Evolutionary conservation across 148 eudicot genomes (phyloP).

Genomic region (Rheum nobile): DNA sequence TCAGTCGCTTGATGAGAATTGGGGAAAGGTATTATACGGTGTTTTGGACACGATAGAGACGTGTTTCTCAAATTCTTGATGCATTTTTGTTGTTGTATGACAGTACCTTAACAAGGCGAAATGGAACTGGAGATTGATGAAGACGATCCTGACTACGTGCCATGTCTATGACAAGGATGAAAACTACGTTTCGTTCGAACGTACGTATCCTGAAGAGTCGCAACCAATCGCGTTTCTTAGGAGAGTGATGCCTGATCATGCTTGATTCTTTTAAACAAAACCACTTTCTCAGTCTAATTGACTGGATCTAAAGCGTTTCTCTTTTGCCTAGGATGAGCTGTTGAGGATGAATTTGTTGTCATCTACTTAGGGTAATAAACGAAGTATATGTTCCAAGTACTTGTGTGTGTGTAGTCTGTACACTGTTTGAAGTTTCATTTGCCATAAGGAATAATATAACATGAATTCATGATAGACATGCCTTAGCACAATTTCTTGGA

Average conservation of each 20-base stretch:
- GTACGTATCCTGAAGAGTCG: conserved; percentile 58
- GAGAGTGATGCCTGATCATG: conserved; percentile 70
- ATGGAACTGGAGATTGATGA: conserved; percentile 97
- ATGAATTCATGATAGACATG: not conserved
- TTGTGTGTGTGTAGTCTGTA: not conserved
- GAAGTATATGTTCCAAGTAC: not conserved
- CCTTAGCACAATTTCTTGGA: too few relatives aligned
- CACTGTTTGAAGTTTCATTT: not conserved
- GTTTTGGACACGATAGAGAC: not conserved
- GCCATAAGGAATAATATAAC: not conserved
- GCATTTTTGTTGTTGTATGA: not conserved
- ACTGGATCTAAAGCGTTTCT: not conserved
- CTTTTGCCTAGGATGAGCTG: not conserved
- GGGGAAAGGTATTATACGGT: conserved; percentile 67
- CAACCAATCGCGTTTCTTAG: conserved; percentile 67
- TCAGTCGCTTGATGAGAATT: conserved; percentile 62
- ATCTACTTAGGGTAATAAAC: not conserved
- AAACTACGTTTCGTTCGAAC: conserved; percentile 63
- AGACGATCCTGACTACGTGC: conserved; percentile 78
- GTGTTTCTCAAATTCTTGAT: not conserved
- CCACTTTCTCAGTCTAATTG: not conserved
- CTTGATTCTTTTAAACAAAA: conserved; percentile 22
- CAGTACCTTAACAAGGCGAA: conserved; percentile 88
- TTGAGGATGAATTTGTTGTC: not conserved
- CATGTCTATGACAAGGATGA: conserved; percentile 60